phyloP scores from a whole-genome alignment of 202 grass and related monocot species.

The Setaria viridis region DNA sequence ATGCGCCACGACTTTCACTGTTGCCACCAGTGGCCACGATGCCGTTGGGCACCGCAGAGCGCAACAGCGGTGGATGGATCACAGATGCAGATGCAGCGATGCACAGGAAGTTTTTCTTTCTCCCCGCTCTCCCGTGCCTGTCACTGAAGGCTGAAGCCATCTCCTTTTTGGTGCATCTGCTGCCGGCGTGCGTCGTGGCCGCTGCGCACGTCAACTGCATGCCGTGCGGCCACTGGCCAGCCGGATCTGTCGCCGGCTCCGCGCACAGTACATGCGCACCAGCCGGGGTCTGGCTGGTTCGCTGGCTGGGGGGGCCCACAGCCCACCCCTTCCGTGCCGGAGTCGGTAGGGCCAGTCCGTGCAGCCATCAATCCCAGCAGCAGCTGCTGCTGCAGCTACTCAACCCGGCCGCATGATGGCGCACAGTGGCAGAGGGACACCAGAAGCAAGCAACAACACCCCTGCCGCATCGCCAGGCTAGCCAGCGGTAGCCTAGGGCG shows the following conservation, averaged over 20 bases:
- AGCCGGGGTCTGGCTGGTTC: too few species aligned
- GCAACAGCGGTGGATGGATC: neutral
- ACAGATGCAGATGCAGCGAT: too few species aligned
- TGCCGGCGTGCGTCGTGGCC: neutral
- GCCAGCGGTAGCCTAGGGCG: neutral
- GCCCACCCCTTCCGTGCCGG: too few species aligned
- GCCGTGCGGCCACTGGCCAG: neutral
- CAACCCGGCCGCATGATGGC: neutral
- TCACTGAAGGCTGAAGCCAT: neutral
- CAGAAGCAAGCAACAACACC: neutral
- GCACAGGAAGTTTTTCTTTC: neutral
- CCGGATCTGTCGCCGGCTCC: neutral
- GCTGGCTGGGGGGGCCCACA: too few species aligned
- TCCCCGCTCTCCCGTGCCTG: neutral
- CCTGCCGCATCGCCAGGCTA: constrained; percentile 19
- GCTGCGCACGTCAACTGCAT: neutral
- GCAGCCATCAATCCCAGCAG: constrained; percentile 18
- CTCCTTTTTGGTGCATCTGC: neutral
- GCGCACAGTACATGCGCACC: neutral
- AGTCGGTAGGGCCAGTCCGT: neutral
- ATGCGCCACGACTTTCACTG: constrained; percentile 7
- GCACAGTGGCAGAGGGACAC: neutral
- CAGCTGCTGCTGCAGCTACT: neutral
- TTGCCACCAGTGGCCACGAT: neutral
- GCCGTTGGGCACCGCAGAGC: neutral